Evolutionary conservation across 129 eudicot genomes (phyloP).

Genomic region (Silybum marianum): DNA sequence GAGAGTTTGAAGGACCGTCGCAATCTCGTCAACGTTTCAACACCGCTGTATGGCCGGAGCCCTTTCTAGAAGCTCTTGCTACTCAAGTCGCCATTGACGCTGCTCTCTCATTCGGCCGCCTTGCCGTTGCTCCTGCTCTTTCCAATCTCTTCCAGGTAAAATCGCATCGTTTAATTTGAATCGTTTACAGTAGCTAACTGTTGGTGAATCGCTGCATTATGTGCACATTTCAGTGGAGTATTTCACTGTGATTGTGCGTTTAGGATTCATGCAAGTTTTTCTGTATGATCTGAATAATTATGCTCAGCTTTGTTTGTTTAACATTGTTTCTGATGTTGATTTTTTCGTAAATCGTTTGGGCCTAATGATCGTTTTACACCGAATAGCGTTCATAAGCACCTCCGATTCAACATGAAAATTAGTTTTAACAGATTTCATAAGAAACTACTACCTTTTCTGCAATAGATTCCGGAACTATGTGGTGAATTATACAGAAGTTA

Average conservation of each 20-base stretch:
- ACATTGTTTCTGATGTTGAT: background rate
- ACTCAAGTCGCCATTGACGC: conserved; percentile 71
- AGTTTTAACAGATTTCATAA: background rate
- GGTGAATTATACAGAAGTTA: background rate
- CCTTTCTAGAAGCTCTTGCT: conserved; percentile 81
- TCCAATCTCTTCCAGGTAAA: conserved; percentile 69
- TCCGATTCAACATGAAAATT: conserved; percentile 10
- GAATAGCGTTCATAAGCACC: background rate
- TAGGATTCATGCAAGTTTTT: conserved; percentile 27
- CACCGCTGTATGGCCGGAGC: conserved; percentile 84
- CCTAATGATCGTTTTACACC: background rate
- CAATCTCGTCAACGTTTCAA: conserved; percentile 52
- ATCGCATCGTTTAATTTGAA: background rate
- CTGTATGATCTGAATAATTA: background rate
- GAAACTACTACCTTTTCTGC: background rate
- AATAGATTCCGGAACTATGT: background rate
- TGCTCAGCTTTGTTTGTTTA: background rate
- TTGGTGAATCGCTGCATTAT: background rate
- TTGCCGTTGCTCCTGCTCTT: conserved; percentile 77
- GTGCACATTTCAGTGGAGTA: background rate
- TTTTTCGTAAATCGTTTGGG: background rate
- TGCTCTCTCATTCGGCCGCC: conserved; percentile 60
- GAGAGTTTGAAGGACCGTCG: conserved; percentile 45
- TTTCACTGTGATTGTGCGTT: background rate
- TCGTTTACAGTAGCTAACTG: background rate